phyloP scores from a whole-genome alignment of 768 basidiomycete species.

The Auriscalpium vulgare region DNA sequence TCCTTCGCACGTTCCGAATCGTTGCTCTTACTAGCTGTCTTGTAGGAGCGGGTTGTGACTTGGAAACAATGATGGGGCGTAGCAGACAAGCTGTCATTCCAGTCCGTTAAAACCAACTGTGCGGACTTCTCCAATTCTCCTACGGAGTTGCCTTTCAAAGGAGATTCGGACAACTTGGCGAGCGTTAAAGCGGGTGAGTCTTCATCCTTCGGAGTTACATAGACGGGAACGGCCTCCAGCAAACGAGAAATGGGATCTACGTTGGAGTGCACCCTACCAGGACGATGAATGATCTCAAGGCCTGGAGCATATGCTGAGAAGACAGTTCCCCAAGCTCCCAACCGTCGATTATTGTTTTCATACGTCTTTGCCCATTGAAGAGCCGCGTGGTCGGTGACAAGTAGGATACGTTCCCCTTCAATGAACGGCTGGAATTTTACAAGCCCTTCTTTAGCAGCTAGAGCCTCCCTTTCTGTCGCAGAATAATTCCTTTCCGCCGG shows the following conservation, averaged over 20 bases:
- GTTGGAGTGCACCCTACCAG: constrained; percentile 28
- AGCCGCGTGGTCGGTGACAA: constrained; percentile 20
- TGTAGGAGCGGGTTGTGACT: too few species aligned
- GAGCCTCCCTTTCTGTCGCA: constrained; percentile 30
- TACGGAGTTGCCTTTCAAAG: too few species aligned
- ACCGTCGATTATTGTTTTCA: constrained; percentile 17
- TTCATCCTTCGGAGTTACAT: not conserved
- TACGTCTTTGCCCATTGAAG: constrained; percentile 19
- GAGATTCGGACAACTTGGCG: not conserved
- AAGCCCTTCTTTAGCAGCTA: constrained; percentile 30
- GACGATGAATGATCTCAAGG: constrained; percentile 25
- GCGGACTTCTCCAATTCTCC: too few species aligned
- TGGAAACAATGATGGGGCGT: too few species aligned
- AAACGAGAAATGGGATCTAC: constrained; percentile 19
- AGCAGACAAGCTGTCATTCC: too few species aligned
- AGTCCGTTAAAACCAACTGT: too few species aligned
- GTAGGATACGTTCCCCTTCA: constrained; percentile 25
- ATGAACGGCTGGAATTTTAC: constrained; percentile 30
- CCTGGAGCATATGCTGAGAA: constrained; percentile 23
- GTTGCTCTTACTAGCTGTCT: too few species aligned
- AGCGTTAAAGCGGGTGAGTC: not conserved
- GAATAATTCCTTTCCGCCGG: constrained; percentile 22
- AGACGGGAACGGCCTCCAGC: not conserved
- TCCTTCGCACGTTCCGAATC: too few species aligned
- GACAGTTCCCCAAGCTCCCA: constrained; percentile 26